Conservation (phyloP, 139 green algal genomes). For the Ulvella scutata region DNA sequence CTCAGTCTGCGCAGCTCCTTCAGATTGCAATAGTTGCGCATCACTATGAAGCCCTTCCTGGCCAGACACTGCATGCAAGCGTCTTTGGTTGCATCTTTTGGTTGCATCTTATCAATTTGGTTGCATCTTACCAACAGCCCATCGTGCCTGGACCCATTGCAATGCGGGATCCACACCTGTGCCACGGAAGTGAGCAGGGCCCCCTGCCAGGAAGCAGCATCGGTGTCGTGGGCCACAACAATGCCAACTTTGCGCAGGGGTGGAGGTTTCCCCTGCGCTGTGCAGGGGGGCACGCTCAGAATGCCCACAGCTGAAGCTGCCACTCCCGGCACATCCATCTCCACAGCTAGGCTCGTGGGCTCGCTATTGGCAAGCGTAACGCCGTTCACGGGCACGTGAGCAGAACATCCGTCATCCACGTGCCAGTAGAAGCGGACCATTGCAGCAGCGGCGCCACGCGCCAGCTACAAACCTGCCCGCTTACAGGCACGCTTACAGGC, state of each 20-base stretch:
- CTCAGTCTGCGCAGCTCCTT: background rate
- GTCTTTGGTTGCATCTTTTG: no score
- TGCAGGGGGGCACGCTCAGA: background rate
- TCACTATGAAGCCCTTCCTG: background rate
- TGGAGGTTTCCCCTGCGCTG: background rate
- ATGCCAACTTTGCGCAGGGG: background rate
- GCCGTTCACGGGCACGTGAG: background rate
- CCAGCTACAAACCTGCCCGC: no score
- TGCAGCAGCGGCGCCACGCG: no score
- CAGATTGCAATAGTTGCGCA: background rate
- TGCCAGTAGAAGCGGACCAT: conserved; percentile 2
- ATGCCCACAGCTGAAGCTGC: background rate
- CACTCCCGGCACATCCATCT: background rate
- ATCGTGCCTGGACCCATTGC: no score
- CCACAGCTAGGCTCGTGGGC: background rate
- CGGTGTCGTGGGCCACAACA: background rate
- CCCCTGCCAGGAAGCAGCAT: background rate
- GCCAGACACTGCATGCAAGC: background rate
- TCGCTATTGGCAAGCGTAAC: background rate
- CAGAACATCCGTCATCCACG: background rate
- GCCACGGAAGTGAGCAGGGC: background rate
- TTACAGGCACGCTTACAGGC: no score
- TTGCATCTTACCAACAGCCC: no score
- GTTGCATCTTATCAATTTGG: no score
- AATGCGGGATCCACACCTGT: background rate